These are phyloP conservation scores for Zymoseptoria brevis DNA, from an alignment of 2,329 filamentous ascomycete genomes.

Conservation along the genomic window DNA sequence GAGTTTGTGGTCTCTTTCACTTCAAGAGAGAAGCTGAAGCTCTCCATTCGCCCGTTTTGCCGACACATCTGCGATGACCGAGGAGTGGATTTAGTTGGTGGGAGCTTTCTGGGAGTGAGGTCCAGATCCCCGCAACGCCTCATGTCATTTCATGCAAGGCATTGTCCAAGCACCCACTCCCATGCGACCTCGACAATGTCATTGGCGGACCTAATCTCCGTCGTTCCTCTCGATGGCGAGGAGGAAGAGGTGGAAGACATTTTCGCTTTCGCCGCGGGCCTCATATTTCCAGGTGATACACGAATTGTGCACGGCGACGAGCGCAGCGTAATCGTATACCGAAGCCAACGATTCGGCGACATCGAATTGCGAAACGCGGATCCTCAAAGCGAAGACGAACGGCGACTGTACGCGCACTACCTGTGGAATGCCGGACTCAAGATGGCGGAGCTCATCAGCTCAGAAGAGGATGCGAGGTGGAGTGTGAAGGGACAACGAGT, in stretches of 20 bases:
- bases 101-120: neutral
- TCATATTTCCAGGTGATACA: slow-evolving; percentile 62
- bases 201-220: slow-evolving; percentile 23
- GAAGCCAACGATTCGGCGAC: slow-evolving; percentile 26
- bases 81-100: neutral
- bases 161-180: neutral
- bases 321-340: slow-evolving; percentile 52
- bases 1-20: too few species aligned
- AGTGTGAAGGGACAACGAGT: slow-evolving; percentile 45
- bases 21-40: too few species aligned
- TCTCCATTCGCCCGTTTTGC: slow-evolving; percentile 6
- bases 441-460: slow-evolving; percentile 37
- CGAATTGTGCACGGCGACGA: slow-evolving; percentile 59
- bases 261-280: slow-evolving; percentile 50
- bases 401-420: slow-evolving; percentile 61
- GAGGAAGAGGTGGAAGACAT: slow-evolving; percentile 32
- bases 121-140: neutral
- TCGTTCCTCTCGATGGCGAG: slow-evolving; percentile 17
- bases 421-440: slow-evolving; percentile 59
- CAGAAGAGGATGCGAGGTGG: slow-evolving; percentile 33
- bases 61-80: neutral
- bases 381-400: slow-evolving; percentile 46
- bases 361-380: slow-evolving; percentile 38
- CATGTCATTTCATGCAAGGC: neutral
- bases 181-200: neutral